These are phyloP conservation scores for Reticulascus tulasneorum DNA, from an alignment of 2,329 filamentous ascomycete genomes.

Conservation along the genomic window DNA sequence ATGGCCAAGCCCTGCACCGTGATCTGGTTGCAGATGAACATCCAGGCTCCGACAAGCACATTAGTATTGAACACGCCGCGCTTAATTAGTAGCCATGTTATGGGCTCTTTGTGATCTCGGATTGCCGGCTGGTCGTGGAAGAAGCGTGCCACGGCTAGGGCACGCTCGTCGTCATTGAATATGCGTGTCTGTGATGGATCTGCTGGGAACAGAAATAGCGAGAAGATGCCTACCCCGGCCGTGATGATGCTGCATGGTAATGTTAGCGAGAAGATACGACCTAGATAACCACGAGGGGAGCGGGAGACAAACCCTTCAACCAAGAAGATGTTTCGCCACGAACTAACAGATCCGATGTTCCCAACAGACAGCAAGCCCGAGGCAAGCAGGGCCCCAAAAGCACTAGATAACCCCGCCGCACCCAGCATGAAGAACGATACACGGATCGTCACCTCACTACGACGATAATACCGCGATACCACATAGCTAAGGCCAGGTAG, in stretches of 20 bases:
- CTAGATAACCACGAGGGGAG: too few relatives aligned
- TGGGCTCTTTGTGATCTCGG: constrained; percentile 17
- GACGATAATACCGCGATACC: constrained; percentile 59
- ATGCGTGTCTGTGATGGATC: constrained; percentile 17
- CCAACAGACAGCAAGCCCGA: constrained; percentile 27
- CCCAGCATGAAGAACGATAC: constrained; percentile 60
- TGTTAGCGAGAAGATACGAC: not conserved
- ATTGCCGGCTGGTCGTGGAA: constrained; percentile 37
- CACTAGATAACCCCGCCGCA: constrained; percentile 61
- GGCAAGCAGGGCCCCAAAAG: constrained; percentile 62
- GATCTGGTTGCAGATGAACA: constrained; percentile 27
- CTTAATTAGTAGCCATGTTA: constrained; percentile 14
- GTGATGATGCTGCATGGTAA: constrained; percentile 46
- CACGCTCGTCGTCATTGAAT: constrained; percentile 56
- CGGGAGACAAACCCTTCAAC: constrained; percentile 13
- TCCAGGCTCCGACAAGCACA: constrained; percentile 21
- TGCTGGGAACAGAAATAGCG: constrained; percentile 19
- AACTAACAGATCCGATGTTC: constrained; percentile 16
- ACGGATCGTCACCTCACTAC: constrained; percentile 54
- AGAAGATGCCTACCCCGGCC: constrained; percentile 47
- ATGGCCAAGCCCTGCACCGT: constrained; percentile 65
- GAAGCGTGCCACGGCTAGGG: constrained; percentile 60
- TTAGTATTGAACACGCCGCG: constrained; percentile 19
- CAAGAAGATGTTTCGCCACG: constrained; percentile 60
- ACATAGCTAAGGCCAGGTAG: constrained; percentile 66